Percentiles rank a stretch among this genome's conserved stretches.
phyloP scores from a whole-genome alignment of 2,329 filamentous ascomycete species.

The Aspergillus ochraceoroseus region DNA sequence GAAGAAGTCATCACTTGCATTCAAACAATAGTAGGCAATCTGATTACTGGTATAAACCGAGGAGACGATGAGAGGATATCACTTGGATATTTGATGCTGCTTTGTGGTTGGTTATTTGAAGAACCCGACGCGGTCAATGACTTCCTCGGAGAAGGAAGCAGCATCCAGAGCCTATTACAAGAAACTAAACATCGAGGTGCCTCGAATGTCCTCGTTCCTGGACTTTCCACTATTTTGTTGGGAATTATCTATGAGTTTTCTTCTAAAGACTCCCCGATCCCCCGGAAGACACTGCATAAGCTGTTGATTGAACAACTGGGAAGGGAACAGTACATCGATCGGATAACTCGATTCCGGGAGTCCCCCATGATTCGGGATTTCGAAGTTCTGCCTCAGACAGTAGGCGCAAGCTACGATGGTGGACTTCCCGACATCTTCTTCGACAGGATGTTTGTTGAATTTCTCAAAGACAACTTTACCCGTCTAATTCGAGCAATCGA shows the following conservation, averaged over 20 bases:
- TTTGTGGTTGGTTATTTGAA: constrained; percentile 87
- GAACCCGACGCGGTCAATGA: constrained; percentile 88
- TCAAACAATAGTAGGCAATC: constrained; percentile 77
- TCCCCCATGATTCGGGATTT: constrained; percentile 80
- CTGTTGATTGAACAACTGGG: constrained; percentile 72
- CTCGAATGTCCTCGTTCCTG: constrained; percentile 66
- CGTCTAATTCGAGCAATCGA: constrained; percentile 80
- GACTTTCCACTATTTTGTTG: constrained; percentile 76
- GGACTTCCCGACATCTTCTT: constrained; percentile 76
- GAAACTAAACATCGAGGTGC: constrained; percentile 59
- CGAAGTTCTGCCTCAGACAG: constrained; percentile 72
- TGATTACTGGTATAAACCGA: constrained; percentile 73
- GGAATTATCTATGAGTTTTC: constrained; percentile 95
- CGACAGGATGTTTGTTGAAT: constrained; percentile 80
- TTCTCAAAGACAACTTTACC: constrained; percentile 93
- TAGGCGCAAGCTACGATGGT: constrained; percentile 50
- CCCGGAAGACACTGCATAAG: constrained; percentile 72
- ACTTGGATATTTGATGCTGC: constrained; percentile 82
- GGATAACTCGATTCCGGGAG: constrained; percentile 69
- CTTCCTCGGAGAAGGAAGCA: constrained; percentile 85
- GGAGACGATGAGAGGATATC: constrained; percentile 72
- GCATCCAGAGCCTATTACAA: constrained; percentile 79
- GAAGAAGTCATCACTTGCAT: constrained; percentile 95
- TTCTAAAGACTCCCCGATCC: constrained; percentile 89
- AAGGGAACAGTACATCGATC: constrained; percentile 80